phyloP scores from a whole-genome alignment of 331 rosid genomes.

The Cydonia oblonga region DNA sequence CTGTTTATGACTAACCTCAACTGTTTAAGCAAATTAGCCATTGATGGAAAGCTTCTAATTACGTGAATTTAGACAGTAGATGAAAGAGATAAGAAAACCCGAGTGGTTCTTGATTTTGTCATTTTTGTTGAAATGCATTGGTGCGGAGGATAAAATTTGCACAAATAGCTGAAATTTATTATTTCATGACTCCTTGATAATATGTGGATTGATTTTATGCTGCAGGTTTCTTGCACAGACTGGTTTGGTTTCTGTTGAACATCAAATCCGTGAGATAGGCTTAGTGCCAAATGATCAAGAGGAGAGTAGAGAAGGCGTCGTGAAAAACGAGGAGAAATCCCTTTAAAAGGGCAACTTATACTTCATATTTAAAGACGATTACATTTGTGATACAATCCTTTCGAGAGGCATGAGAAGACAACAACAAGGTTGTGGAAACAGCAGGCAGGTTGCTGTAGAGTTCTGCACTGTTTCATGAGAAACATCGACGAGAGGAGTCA shows the following conservation, averaged over 20 bases:
- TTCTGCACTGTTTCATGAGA: not conserved
- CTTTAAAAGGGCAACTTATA: not conserved
- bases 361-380: constrained; percentile 1
- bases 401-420: constrained; percentile 1
- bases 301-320: constrained; percentile 22
- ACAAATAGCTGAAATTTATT: not conserved
- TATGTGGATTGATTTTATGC: constrained; percentile 6
- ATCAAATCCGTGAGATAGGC: constrained; percentile 72
- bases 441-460: not conserved
- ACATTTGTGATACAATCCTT: constrained; percentile 6
- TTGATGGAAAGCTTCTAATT: too few species aligned
- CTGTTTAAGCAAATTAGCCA: too few species aligned
- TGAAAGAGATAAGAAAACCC: too few species aligned
- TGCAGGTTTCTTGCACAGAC: constrained; percentile 81
- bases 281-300: constrained; percentile 32
- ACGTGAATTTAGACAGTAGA: too few species aligned
- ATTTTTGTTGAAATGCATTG: not conserved
- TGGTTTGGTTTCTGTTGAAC: constrained; percentile 68
- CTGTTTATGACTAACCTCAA: too few species aligned
- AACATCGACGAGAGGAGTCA: not conserved
- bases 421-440: not conserved
- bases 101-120: constrained; percentile 12
- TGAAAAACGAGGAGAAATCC: constrained; percentile 11
- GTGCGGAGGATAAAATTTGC: not conserved
- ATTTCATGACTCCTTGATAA: constrained; percentile 2